These are phyloP conservation scores for Trichoderma gracile DNA, from an alignment of 2,329 filamentous ascomycete genomes.

Conservation along the genomic window DNA sequence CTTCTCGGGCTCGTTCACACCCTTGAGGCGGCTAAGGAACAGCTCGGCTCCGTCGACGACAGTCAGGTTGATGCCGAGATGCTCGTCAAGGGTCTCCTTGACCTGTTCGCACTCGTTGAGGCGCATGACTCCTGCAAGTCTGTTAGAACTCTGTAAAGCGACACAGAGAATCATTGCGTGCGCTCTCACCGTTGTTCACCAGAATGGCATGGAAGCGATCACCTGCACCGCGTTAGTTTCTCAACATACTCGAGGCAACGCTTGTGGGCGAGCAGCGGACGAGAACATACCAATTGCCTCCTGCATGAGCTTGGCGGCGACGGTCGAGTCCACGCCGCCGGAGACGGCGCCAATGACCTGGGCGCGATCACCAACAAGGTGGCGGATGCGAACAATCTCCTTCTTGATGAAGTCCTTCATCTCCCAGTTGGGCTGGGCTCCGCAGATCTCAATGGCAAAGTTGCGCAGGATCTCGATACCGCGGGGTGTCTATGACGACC, in stretches of 20 bases:
- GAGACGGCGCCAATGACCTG: constrained; percentile 68
- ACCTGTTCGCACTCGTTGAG: constrained; percentile 82
- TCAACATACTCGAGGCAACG: background rate
- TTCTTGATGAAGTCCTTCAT: constrained; percentile 82
- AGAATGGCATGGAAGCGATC: constrained; percentile 77
- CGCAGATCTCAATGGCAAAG: constrained; percentile 82
- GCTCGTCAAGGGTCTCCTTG: constrained; percentile 72
- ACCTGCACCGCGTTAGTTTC: background rate
- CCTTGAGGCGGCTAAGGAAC: constrained; percentile 76
- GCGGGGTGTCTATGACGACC: constrained; percentile 57
- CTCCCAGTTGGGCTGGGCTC: constrained; percentile 73
- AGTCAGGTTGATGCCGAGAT: constrained; percentile 87
- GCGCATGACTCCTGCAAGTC: constrained; percentile 55
- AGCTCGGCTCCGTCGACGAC: constrained; percentile 76
- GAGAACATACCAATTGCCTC: constrained; percentile 64
- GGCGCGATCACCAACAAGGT: constrained; percentile 75
- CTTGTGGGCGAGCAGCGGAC: background rate
- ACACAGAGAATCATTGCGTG: background rate
- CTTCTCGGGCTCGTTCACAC: constrained; percentile 75
- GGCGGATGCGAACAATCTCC: constrained; percentile 77
- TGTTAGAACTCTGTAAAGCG: background rate
- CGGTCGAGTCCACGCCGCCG: constrained; percentile 87
- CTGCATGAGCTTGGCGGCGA: constrained; percentile 82
- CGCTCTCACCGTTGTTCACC: constrained; percentile 67
- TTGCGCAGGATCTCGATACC: constrained; percentile 72